These are phyloP conservation scores for Globisporangium heterothallicum DNA, from an alignment of 352 stramenopile genomes.

Conservation along the genomic window DNA sequence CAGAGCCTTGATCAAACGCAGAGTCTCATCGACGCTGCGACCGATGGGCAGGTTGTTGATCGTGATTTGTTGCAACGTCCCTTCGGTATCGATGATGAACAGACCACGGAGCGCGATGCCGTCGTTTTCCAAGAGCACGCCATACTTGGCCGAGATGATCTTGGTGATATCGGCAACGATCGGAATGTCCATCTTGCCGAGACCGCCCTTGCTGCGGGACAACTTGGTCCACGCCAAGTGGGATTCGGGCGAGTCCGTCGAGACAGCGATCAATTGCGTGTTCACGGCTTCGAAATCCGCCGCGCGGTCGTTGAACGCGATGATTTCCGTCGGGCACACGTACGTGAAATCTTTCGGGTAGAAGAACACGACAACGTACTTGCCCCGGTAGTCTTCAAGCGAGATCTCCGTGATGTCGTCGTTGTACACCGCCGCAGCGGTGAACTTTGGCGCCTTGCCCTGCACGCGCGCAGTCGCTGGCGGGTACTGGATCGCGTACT, in stretches of 20 bases:
- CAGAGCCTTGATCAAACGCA: slow-evolving; percentile 90
- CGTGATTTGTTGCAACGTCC: slow-evolving; percentile 82
- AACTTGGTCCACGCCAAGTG: slow-evolving; percentile 88
- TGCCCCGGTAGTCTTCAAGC: slow-evolving; percentile 78
- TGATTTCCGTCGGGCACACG: slow-evolving; percentile 90
- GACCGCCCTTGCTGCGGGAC: slow-evolving; percentile 86
- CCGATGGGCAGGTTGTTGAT: slow-evolving; percentile 92
- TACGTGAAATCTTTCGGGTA: slow-evolving; percentile 91
- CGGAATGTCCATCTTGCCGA: slow-evolving; percentile 92
- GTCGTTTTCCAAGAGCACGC: slow-evolving; percentile 81
- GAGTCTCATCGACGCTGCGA: slow-evolving; percentile 89
- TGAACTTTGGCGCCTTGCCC: slow-evolving; percentile 67
- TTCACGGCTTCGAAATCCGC: slow-evolving; percentile 82
- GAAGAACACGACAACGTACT: slow-evolving; percentile 90
- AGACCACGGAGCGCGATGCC: slow-evolving; percentile 87
- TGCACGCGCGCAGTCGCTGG: slow-evolving; percentile 50
- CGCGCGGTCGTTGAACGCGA: slow-evolving; percentile 85
- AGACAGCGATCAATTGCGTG: slow-evolving; percentile 85
- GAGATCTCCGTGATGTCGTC: slow-evolving; percentile 82
- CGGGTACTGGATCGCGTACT: slow-evolving; percentile 81
- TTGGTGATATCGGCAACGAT: slow-evolving; percentile 93
- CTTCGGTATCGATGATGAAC: slow-evolving; percentile 92
- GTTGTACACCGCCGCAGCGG: slow-evolving; percentile 63
- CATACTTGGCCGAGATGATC: slow-evolving; percentile 88
- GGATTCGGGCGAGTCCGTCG: slow-evolving; percentile 87